Evolutionary conservation across 768 basidiomycete species (phyloP).

Genomic region (Kwoniella dendrophila): DNA sequence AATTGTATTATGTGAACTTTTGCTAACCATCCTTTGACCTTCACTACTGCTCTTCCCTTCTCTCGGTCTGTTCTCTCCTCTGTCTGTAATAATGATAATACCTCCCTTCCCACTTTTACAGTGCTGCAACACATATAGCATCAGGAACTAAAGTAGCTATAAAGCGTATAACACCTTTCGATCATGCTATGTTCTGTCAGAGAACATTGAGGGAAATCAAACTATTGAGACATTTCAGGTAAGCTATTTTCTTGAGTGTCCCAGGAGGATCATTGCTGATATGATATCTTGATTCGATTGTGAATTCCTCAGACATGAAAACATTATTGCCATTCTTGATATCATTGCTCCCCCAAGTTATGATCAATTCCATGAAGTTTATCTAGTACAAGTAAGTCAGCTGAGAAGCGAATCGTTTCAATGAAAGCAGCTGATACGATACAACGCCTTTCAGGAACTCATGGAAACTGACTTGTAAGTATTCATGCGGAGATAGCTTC

Average conservation of each 20-base stretch:
- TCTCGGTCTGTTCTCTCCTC: background rate
- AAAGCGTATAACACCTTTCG: conserved; percentile 93
- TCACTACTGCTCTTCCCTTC: background rate
- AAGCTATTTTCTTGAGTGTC: too few relatives aligned
- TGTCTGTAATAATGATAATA: background rate
- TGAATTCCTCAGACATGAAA: conserved; percentile 63
- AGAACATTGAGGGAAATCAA: conserved; percentile 84
- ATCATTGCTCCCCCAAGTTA: conserved; percentile 79
- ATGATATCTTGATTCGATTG: too few relatives aligned
- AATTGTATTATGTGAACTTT: background rate
- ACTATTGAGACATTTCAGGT: conserved; percentile 71
- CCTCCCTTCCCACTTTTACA: conserved; percentile 6
- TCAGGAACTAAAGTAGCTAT: conserved; percentile 87
- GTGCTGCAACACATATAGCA: conserved; percentile 73
- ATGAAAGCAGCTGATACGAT: background rate
- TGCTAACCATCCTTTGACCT: background rate
- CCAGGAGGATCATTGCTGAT: too few relatives aligned
- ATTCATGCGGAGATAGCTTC: background rate
- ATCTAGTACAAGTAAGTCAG: conserved; percentile 50
- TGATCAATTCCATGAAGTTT: conserved; percentile 82
- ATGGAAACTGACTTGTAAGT: conserved; percentile 80
- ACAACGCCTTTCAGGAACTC: conserved; percentile 58
- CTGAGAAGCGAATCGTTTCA: background rate
- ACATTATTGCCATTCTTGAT: conserved; percentile 94
- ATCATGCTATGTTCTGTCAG: conserved; percentile 62